Conservation (phyloP, 1,284 basidiomycete species). For the Mycena citricolor region DNA sequence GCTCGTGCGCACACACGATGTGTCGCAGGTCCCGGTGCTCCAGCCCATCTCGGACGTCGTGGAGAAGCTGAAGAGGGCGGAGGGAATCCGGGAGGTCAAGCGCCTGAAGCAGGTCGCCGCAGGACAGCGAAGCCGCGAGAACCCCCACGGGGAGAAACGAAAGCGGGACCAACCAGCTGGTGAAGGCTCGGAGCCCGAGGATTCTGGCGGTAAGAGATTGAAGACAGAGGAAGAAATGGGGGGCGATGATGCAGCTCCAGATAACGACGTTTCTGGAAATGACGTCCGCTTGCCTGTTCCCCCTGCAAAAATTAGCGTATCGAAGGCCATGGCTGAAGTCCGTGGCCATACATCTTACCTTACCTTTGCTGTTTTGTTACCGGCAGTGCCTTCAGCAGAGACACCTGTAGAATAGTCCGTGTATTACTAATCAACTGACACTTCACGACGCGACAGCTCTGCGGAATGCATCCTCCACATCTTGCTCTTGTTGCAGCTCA, state of each 20-base stretch:
- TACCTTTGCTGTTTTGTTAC: slow-evolving; percentile 77
- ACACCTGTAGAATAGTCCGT: too few species aligned
- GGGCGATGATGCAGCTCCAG: slow-evolving; percentile 19
- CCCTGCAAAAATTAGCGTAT: slow-evolving; percentile 48
- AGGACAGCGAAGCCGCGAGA: slow-evolving; percentile 36
- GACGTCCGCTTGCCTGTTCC: slow-evolving; percentile 19
- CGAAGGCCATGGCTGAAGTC: slow-evolving; percentile 77
- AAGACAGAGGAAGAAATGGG: slow-evolving; percentile 33
- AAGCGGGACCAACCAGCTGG: slow-evolving; percentile 32
- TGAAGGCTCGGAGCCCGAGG: slow-evolving; percentile 24
- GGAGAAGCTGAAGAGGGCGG: slow-evolving; percentile 68
- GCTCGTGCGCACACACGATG: slow-evolving; percentile 83
- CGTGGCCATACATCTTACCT: slow-evolving; percentile 93
- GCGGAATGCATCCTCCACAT: slow-evolving; percentile 14
- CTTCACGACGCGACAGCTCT: slow-evolving; percentile 16
- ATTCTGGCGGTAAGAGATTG: slow-evolving; percentile 34
- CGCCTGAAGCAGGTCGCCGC: slow-evolving; percentile 77
- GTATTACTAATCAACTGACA: too few species aligned
- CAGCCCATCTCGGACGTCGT: slow-evolving; percentile 56
- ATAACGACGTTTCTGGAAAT: slow-evolving; percentile 18
- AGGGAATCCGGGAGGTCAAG: slow-evolving; percentile 76
- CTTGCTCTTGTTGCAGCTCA: slow-evolving; percentile 16
- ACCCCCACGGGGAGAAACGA: slow-evolving; percentile 33
- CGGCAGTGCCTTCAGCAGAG: slow-evolving; percentile 28
- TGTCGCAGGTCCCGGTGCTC: slow-evolving; percentile 55